A percentile compares a stretch with the other conserved stretches of the same genome.
Conservation (phyloP, 192 early-diverging fungal species). For the Ambispora gerdemannii region DNA sequence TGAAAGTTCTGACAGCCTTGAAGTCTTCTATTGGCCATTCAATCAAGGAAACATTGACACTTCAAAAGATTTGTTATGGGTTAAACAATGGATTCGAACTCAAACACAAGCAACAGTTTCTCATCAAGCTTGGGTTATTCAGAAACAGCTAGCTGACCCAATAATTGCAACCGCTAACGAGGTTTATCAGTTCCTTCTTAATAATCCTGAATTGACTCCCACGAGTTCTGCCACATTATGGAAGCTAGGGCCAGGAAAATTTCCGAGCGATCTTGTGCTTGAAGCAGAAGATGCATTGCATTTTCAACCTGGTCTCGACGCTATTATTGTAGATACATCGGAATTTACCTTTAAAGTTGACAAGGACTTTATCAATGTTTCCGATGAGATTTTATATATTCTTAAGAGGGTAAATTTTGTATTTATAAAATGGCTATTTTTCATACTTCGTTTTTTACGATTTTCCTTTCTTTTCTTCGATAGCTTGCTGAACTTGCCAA, state of each 20-base stretch:
- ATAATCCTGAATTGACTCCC: slow-evolving; percentile 25
- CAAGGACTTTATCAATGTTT: slow-evolving; percentile 34
- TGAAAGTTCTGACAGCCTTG: slow-evolving; percentile 27
- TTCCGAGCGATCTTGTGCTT: neutral
- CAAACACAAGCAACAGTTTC: slow-evolving; percentile 4
- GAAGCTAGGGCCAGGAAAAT: neutral
- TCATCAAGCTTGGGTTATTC: neutral
- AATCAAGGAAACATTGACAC: neutral
- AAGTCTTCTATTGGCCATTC: slow-evolving; percentile 42
- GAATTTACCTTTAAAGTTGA: slow-evolving; percentile 36
- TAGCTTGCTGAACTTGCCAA: slow-evolving; percentile 30
- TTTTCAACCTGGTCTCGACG: slow-evolving; percentile 28
- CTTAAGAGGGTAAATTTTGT: neutral
- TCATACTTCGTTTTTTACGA: neutral
- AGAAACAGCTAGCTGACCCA: neutral
- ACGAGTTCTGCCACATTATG: slow-evolving; percentile 21
- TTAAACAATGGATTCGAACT: slow-evolving; percentile 38
- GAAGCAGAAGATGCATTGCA: slow-evolving; percentile 31
- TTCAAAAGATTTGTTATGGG: slow-evolving; percentile 33
- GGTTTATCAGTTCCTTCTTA: slow-evolving; percentile 17
- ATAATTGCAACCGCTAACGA: slow-evolving; percentile 12
- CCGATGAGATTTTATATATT: neutral
- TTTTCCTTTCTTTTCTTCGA: no score
- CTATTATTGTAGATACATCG: neutral
- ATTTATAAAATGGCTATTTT: neutral